Base-by-base conservation (phyloP, 2,329 filamentous ascomycete genomes). In the Sporothrix pallida region DNA sequence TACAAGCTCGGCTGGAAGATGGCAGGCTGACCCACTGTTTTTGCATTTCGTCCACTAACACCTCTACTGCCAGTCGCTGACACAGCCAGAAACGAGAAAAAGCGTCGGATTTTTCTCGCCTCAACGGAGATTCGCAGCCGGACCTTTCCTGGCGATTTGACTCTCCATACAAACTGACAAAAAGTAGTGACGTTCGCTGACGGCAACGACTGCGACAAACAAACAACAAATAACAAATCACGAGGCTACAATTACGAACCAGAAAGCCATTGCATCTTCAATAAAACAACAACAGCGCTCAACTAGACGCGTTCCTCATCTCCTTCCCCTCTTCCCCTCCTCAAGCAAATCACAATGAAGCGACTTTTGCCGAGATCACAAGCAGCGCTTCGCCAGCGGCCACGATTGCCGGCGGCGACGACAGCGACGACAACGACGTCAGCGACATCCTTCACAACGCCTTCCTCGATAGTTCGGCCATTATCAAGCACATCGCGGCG, bases 281-380 rank as follows among this genome's bases (percentile, higher is more conserved):
- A 50, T 26, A n/a, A 10, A 37, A 31, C 20, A 67, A 31, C 65
- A 44, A 52, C 65, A 67, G 46, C 46, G 65, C 37, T 37, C 31
- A 37, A 37, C 31, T 37, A 5, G 31, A 7, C 31, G 48, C 67
- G 48, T 4, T 12, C 15, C 23, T 42, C 20, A 42, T 3, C 12
- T 7, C 9, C 23, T 10, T 62, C 9, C 62, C 46, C 48, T 46
- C n/a, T 20, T 10, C n/a, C 63, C 12, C 9, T 17, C 3, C n/a
- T 50, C 12, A 73, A 9, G 2, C 17, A 12, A 23, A 26, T 3
- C 48, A 70, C 71, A 20, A 75, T 75, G 74, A 74, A 70, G 67
- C 70, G 74, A 60, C 72, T 83, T 70, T 72, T 80, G 62, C 78
- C 80, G 44, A 54, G 78, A 78, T 73, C 77, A 82, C 52, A 77